A percentile compares a stretch with the other conserved stretches of the same genome.
Evolutionary conservation across 139 green algal genomes (phyloP).

Genomic region (Tetradesmus lagerheimii): DNA sequence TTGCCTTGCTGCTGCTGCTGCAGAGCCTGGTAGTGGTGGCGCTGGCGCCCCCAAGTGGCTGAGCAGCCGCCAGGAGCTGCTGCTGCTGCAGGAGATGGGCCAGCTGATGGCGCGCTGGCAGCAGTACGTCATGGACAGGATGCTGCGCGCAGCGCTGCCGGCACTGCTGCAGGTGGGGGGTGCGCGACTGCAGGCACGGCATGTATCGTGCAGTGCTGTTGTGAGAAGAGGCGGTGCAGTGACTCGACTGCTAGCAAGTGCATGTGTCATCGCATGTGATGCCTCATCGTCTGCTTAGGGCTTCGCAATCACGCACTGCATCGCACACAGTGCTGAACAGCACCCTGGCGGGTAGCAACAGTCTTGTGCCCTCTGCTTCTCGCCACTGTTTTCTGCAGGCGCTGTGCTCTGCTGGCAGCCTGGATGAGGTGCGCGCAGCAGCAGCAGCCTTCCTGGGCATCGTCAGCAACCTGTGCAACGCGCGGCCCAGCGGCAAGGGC

Average conservation of each 20-base stretch:
- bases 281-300: no score
- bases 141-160: conserved; percentile 39
- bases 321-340: neutral
- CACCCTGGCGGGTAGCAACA: neutral
- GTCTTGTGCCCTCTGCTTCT: no score
- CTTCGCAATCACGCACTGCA: no score
- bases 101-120: conserved; percentile 57
- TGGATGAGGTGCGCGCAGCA: conserved; percentile 54
- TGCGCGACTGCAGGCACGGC: neutral
- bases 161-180: conserved; percentile 48
- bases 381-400: conserved; percentile 17
- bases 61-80: conserved; percentile 36
- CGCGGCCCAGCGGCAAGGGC: neutral
- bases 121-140: conserved; percentile 51
- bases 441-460: conserved; percentile 37
- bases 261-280: no score
- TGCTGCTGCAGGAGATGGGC: conserved; percentile 61
- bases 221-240: neutral
- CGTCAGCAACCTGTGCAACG: conserved; percentile 37
- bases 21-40: neutral
- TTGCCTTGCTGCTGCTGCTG: neutral
- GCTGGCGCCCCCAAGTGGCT: conserved; percentile 40
- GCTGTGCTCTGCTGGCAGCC: conserved; percentile 17
- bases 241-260: neutral
- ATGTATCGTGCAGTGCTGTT: neutral